Evolutionary conservation across 495 filamentous ascomycete species (phyloP).

Genomic region (Lophiotrema nucula): DNA sequence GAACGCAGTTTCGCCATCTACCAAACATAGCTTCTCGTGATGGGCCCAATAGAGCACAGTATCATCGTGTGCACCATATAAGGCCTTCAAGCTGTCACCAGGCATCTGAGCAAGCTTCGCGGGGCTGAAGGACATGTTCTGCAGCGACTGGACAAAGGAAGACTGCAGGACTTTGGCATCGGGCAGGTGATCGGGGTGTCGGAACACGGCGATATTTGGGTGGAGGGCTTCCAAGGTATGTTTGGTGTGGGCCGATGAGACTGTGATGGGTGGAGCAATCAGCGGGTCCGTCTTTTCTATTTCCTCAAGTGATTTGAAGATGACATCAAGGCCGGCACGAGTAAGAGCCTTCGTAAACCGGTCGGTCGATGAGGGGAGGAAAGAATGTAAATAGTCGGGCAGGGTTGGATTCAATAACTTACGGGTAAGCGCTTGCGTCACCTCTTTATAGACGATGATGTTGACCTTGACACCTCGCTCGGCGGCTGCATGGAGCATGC

Average conservation of each 20-base stretch:
- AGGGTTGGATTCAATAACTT: slow-evolving; percentile 52
- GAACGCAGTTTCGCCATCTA: slow-evolving; percentile 79
- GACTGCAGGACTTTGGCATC: slow-evolving; percentile 60
- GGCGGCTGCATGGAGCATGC: slow-evolving; percentile 83
- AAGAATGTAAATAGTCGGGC: slow-evolving; percentile 47
- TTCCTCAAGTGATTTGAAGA: slow-evolving; percentile 47
- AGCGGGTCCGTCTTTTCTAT: slow-evolving; percentile 46
- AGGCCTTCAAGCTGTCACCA: slow-evolving; percentile 62
- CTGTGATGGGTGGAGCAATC: slow-evolving; percentile 51
- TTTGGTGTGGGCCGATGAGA: slow-evolving; percentile 84
- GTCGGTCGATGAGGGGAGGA: slow-evolving; percentile 44
- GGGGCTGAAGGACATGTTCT: slow-evolving; percentile 53
- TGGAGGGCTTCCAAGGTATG: slow-evolving; percentile 74
- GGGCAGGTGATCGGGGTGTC: slow-evolving; percentile 87
- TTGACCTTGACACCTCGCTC: slow-evolving; percentile 84
- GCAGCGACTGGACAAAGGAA: slow-evolving; percentile 51
- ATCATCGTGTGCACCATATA: slow-evolving; percentile 81
- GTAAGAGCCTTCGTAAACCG: slow-evolving; percentile 38
- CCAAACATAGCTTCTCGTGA: slow-evolving; percentile 86
- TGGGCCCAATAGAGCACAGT: slow-evolving; percentile 93
- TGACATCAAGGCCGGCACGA: slow-evolving; percentile 43
- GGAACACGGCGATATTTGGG: slow-evolving; percentile 85
- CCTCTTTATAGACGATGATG: slow-evolving; percentile 94
- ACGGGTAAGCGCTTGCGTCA: slow-evolving; percentile 77
- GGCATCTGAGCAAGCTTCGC: slow-evolving; percentile 58